Base-by-base conservation (phyloP, 768 basidiomycete species). In the Trametes maxima region DNA sequence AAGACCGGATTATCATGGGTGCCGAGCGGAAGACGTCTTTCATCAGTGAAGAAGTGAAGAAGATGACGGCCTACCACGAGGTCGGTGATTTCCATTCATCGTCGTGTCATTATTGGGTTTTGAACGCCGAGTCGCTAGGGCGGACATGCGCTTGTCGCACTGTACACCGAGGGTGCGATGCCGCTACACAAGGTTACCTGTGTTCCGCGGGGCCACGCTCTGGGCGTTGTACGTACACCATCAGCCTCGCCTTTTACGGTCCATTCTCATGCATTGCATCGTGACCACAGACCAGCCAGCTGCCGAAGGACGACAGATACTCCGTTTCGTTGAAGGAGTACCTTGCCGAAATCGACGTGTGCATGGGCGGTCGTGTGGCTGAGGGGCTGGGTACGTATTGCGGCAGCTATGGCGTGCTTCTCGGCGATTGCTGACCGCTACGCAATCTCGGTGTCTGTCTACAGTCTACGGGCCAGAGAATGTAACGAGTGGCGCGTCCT, bases 181-280 rank as follows among this genome's bases (percentile, higher is more conserved):
- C 97, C 97, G 43, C 76, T 99, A 64, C 95, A 98, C 75, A 97
- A 97, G 78, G 96, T 98, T 36, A 98, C 96, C 24, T 97, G 96
- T 72, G 85, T 99, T 54, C 96, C 96, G 42, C 90, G 97, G 68
- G 97, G 97, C 25, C 91, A 96, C 71, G 90, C 95, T 21, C 82
- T 98, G 46, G 95, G 95, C 58, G 77, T 90, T 66, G 92, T 94
- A 77, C 65, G 88, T 83, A 60, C 61, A 48, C 35, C 7, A 8
- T 11, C 44, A 24, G 11, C 37, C 24, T 35, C 11, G 24, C 43
- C 21, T n/a, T 48, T 8, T 21, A 16, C 22, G 49, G 10, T 6
- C 11, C 11, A 14, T 5, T 22, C n/a, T 6, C 12, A 21, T 24
- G 16, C 13, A 19, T 24, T 19, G 17, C 42, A 19, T 47, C 37